Conservation (phyloP, 1,284 basidiomycete species). For the Stygiomarasmius scandens region DNA sequence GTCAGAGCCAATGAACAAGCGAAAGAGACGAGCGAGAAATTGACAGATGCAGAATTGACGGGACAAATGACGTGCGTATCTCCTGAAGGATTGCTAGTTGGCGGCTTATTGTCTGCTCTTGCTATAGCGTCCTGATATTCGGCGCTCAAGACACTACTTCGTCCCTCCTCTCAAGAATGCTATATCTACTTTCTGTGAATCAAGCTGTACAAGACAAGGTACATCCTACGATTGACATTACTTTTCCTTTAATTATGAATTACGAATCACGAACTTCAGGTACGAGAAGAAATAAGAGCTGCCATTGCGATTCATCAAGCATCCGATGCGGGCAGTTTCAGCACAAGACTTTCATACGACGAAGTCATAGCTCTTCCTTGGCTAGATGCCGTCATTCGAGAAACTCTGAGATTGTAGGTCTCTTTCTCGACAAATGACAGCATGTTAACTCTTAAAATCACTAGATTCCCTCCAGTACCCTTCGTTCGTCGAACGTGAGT, state of each 20-base stretch:
- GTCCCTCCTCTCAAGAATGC: conserved; percentile 39
- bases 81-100: not conserved
- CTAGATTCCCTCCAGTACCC: conserved; percentile 45
- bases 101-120: not conserved
- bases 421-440: not conserved
- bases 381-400: conserved; percentile 49
- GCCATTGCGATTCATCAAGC: conserved; percentile 21
- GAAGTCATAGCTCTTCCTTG: conserved; percentile 39
- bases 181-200: conserved; percentile 34
- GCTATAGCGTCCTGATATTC: conserved; percentile 42
- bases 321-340: conserved; percentile 15
- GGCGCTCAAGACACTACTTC: conserved; percentile 49
- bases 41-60: conserved; percentile 44
- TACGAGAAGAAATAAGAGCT: conserved; percentile 36
- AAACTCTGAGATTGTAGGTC: conserved; percentile 47
- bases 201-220: conserved; percentile 32
- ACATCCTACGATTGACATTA: not conserved
- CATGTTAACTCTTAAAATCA: too few relatives aligned
- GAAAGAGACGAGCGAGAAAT: conserved; percentile 29
- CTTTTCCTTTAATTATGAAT: not conserved
- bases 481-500: conserved; percentile 47
- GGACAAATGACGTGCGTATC: conserved; percentile 49
- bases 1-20: conserved; percentile 43
- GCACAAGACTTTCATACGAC: conserved; percentile 37
- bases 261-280: conserved; percentile 5